Evolutionary conservation across 1,139 yeast species (phyloP).

Genomic region (Geotrichum australiense): DNA sequence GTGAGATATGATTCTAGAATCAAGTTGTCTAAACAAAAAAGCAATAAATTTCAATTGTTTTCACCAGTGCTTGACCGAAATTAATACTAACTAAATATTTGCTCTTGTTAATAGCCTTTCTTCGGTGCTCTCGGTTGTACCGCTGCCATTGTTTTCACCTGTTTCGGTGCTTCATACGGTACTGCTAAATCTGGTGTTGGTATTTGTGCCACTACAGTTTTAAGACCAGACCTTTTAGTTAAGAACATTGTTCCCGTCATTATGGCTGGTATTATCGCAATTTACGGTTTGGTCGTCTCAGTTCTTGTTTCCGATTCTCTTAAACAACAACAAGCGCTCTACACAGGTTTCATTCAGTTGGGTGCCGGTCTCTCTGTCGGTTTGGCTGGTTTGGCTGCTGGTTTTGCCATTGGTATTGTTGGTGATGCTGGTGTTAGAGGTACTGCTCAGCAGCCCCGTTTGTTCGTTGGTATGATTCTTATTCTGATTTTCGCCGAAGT

Average conservation of each 20-base stretch:
- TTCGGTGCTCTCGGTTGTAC: constrained; percentile 99
- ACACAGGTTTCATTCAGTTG: constrained; percentile 94
- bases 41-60: not conserved
- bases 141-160: constrained; percentile 96
- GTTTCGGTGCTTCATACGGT: constrained; percentile 92
- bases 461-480: constrained; percentile 78
- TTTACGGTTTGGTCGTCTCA: constrained; percentile 92
- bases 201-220: constrained; percentile 94
- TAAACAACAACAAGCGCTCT: constrained; percentile 73
- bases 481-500: constrained; percentile 98
- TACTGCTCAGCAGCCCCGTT: constrained; percentile 91
- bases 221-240: constrained; percentile 73
- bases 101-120: constrained; percentile 48
- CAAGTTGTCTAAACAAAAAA: constrained; percentile 11
- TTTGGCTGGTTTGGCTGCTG: constrained; percentile 93
- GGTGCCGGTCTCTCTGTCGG: constrained; percentile 96
- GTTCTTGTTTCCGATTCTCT: constrained; percentile 93
- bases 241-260: constrained; percentile 65
- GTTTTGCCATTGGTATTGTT: constrained; percentile 97
- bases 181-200: constrained; percentile 99
- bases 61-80: too few species aligned
- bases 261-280: constrained; percentile 96
- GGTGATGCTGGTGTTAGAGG: constrained; percentile 99
- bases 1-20: constrained; percentile 24
- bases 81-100: not conserved